Base-by-base conservation (phyloP, 805 yeast genomes). In the Yarrowia phangngaensis region DNA sequence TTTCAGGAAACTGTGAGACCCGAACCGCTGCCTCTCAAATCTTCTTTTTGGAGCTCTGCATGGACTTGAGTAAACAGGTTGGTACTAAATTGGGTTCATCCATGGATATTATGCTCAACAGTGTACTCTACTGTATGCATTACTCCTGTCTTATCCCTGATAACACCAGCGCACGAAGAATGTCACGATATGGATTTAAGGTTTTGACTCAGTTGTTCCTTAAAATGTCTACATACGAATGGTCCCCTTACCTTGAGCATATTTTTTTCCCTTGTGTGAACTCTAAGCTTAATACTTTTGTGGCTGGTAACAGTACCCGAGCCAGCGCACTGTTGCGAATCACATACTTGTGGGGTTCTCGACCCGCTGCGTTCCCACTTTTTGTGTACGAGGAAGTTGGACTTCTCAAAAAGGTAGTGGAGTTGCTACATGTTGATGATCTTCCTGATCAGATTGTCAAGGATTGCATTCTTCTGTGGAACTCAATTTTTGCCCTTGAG, bases 241-340 rank as follows among this genome's bases (percentile, higher is more conserved):
- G 96, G 95, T 52, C 45, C 3, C 53, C 59, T 5, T 66, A 68
- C 7, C 72, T 72, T 54, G 70, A 76, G 14, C 56, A 64, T 2
- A 74, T 92, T 9, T 82, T 75, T 58, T 60, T 64, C 3, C 60
- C 68, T 17, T 69, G 87, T 16, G 68, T 90, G 11, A 57, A 62
- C 15, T 88, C 95, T 6, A 75, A 94, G 58, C 69, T 92, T 56
- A 69, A 53, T 1, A 68, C 72, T 9, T 90, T 90, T 63, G 82
- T 82, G 3, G 73, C 67, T 30, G 95, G 84, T 58, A 92, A 90
- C 61, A 68, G 82, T 23, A 94, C 87, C 60, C 87, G 83, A 58
- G 81, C 90, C 0, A 87, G 97, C 0, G 74, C 95, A 0, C 61
- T 90, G 33, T 67, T 89, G 76, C 76, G 71, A 50, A 60, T 87